Percentiles rank a stretch among this genome's conserved stretches.
Evolutionary conservation across 2,329 filamentous ascomycete genomes (phyloP).

Genomic region (Penicillium capsulatum): DNA sequence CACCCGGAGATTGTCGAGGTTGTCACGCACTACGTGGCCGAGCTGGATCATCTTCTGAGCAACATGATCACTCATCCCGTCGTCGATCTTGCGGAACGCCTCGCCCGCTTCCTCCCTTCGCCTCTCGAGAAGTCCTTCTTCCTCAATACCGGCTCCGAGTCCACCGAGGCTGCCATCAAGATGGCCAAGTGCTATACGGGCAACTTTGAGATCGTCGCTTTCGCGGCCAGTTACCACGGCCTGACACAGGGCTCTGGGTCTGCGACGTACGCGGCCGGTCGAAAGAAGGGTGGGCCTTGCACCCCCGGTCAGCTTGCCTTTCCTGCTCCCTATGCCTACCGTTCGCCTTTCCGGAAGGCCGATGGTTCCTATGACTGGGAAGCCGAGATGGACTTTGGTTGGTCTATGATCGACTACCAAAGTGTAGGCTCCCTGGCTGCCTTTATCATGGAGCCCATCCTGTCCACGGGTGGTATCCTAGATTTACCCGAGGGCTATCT

Average conservation of each 20-base stretch:
- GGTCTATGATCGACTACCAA: constrained; percentile 56
- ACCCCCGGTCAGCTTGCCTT: constrained; percentile 57
- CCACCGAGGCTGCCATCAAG: constrained; percentile 60
- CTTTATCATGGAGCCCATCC: constrained; percentile 59
- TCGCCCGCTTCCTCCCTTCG: constrained; percentile 45
- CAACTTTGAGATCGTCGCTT: constrained; percentile 61
- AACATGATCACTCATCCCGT: constrained; percentile 58
- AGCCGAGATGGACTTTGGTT: constrained; percentile 60
- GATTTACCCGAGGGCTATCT: constrained; percentile 58
- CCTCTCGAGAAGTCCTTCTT: constrained; percentile 56
- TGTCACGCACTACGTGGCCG: constrained; percentile 46
- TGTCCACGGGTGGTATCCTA: constrained; percentile 58
- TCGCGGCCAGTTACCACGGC: constrained; percentile 59
- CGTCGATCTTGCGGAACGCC: constrained; percentile 50
- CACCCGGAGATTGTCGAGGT: constrained; percentile 56
- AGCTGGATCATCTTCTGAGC: constrained; percentile 57
- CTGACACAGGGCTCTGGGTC: constrained; percentile 53
- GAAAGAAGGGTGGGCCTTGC: constrained; percentile 20
- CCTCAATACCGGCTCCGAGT: constrained; percentile 55
- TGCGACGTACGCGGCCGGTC: constrained; percentile 40
- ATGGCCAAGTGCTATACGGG: constrained; percentile 62
- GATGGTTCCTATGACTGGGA: constrained; percentile 64
- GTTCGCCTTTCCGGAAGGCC: constrained; percentile 56
- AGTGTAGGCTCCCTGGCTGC: constrained; percentile 60
- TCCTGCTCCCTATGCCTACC: constrained; percentile 58